These are phyloP conservation scores for Lagenidium giganteum DNA, from an alignment of 352 stramenopile genomes.

Conservation along the genomic window DNA sequence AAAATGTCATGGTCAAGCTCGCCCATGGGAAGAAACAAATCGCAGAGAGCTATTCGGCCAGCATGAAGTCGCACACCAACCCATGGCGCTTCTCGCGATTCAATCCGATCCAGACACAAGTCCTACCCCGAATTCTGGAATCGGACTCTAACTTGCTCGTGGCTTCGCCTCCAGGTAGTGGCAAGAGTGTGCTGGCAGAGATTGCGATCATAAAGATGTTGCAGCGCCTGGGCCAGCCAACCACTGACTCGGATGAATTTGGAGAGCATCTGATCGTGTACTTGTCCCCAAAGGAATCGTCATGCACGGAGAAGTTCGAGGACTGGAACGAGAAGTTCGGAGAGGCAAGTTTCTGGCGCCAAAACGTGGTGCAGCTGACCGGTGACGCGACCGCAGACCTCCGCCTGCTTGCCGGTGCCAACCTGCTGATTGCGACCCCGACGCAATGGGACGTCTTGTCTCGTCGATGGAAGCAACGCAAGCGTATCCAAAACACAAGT, in stretches of 20 bases:
- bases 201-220: slow-evolving; percentile 95
- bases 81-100: slow-evolving; percentile 89
- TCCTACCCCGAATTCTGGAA: slow-evolving; percentile 94
- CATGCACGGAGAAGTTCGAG: slow-evolving; percentile 54
- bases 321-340: slow-evolving; percentile 88
- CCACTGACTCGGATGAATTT: slow-evolving; percentile 49
- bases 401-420: slow-evolving; percentile 84
- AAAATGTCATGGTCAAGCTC: slow-evolving; percentile 78
- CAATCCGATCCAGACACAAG: slow-evolving; percentile 99
- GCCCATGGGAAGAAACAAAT: slow-evolving; percentile 51
- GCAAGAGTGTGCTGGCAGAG: slow-evolving; percentile 93
- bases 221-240: slow-evolving; percentile 43
- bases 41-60: slow-evolving; percentile 49
- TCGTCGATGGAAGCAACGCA: slow-evolving; percentile 95
- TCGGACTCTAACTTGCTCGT: slow-evolving; percentile 94
- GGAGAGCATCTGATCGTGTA: slow-evolving; percentile 90
- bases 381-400: slow-evolving; percentile 94
- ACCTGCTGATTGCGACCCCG: slow-evolving; percentile 93
- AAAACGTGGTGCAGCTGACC: slow-evolving; percentile 89
- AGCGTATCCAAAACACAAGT: slow-evolving; percentile 91
- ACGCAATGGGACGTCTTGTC: slow-evolving; percentile 96
- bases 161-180: slow-evolving; percentile 92
- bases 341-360: slow-evolving; percentile 65
- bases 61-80: slow-evolving; percentile 35
- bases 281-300: slow-evolving; percentile 87